These are phyloP conservation scores for Colletotrichum sp. DNA, from an alignment of 2,329 filamentous ascomycete species.

Conservation along the genomic window DNA sequence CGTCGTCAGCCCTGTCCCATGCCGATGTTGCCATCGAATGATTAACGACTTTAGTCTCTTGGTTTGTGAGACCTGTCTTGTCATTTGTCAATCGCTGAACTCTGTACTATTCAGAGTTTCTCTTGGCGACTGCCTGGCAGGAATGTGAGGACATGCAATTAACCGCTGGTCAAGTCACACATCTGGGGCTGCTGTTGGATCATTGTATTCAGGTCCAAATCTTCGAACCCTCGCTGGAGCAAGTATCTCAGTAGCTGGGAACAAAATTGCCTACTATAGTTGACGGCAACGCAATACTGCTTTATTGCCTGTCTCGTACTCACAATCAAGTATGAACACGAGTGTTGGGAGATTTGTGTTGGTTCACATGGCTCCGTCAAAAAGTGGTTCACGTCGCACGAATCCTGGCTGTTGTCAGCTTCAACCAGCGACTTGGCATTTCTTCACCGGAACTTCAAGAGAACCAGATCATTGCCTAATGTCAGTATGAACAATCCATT, in stretches of 20 bases:
- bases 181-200: neutral
- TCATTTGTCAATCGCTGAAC: neutral
- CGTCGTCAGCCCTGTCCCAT: neutral
- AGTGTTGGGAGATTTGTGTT: neutral
- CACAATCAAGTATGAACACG: neutral
- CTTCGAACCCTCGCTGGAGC: neutral
- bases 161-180: neutral
- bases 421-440: neutral
- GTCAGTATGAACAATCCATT: neutral
- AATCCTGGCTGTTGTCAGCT: neutral
- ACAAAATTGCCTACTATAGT: fast-evolving
- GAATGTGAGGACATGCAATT: neutral
- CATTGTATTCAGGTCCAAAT: neutral
- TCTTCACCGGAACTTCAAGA: neutral
- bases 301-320: neutral
- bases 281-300: neutral
- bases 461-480: neutral
- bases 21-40: neutral
- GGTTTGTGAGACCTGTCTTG: neutral
- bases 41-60: neutral
- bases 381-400: neutral
- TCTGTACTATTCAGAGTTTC: neutral
- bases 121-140: neutral
- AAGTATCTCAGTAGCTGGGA: neutral
- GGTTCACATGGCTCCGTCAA: neutral